Evolutionary conservation across 768 basidiomycete species (phyloP), one percentile per base, ranked within the genome.

Genomic region (Suillus hirtellus): DNA sequence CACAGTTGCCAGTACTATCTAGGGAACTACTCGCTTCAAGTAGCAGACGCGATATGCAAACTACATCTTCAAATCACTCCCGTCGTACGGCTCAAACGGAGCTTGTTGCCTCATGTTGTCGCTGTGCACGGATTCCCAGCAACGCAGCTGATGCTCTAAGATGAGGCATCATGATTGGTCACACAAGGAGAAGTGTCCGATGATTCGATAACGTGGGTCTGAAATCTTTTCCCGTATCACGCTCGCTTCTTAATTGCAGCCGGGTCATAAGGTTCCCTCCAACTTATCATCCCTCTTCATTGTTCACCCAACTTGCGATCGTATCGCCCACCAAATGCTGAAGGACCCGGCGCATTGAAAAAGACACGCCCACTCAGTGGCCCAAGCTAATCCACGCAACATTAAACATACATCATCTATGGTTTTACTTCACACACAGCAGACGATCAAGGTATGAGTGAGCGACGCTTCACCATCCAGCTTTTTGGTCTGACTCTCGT

Each of bases 401-500:
- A 24, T 7, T 14, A 12, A 21, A 47, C 12, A 50, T 21, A n/a
- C 49, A 19, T 63, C 53, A 58, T 63, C 46, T 37, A 40, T 35
- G 34, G 55, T 56, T 56, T 65, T 62, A 62, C 55, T 65, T 14
- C 61, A 63, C 42, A 62, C 61, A 17, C 50, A 47, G 34, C 62
- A 65, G 21, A 62, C 53, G 5, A 59, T 63, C 42, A 65, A 62
- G 40, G 64, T 65, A 53, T n/a, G 64, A 62, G 21, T 15, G 9
- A 4, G 24, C 11, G 21, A 37, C 3, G 11, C n/a, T n/a, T 14
- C 21, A 19, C 4, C 8, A n/a, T 56, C 4, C 12, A 35, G 37
- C 15, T 17, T 62, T 37, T 42, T 38, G 4, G 17, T 24, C 27
- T 9, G 6, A 12, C 14, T 54, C 40, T 35, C 15, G 21, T 11